These are phyloP conservation scores for Neonectria faginata DNA, from an alignment of 2,329 filamentous ascomycete genomes.

Conservation along the genomic window DNA sequence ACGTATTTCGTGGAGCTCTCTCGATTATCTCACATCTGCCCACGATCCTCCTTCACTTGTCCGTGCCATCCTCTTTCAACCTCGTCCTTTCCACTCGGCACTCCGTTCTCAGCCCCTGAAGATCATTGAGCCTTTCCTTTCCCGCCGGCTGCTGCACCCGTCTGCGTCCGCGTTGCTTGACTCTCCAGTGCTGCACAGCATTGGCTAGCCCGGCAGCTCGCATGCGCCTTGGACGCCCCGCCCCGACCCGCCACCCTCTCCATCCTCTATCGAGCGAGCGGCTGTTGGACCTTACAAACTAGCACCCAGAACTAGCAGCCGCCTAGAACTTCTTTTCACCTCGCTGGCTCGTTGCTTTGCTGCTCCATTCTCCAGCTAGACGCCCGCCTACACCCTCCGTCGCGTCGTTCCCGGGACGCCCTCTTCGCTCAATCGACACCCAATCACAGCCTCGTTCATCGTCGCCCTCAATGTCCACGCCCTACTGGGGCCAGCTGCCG, in stretches of 20 bases:
- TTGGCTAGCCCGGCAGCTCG: slow-evolving; percentile 53
- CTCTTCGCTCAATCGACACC: slow-evolving; percentile 32
- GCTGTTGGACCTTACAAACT: slow-evolving; percentile 22
- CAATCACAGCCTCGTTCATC: slow-evolving; percentile 45
- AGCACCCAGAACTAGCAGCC: slow-evolving; percentile 32
- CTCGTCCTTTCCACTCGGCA: slow-evolving; percentile 15
- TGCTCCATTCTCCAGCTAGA: slow-evolving; percentile 30
- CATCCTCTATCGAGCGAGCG: slow-evolving; percentile 28
- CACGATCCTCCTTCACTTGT: slow-evolving; percentile 9
- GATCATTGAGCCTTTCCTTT: slow-evolving; percentile 9
- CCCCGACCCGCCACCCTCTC: slow-evolving; percentile 41
- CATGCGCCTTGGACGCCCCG: slow-evolving; percentile 41
- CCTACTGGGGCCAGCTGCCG: slow-evolving; percentile 71
- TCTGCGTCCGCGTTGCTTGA: slow-evolving; percentile 48
- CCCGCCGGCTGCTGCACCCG: slow-evolving; percentile 12
- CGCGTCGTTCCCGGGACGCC: slow-evolving; percentile 10
- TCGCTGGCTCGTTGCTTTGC: slow-evolving; percentile 20
- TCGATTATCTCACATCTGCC: slow-evolving; percentile 24
- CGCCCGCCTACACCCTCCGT: slow-evolving; percentile 26
- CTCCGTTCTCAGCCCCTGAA: slow-evolving; percentile 13
- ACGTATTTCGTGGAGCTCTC: slow-evolving; percentile 10
- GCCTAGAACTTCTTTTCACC: slow-evolving; percentile 27
- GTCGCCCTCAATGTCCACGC: slow-evolving; percentile 58
- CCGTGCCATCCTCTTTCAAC: slow-evolving; percentile 8
- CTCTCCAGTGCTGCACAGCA: slow-evolving; percentile 59